phyloP scores from a whole-genome alignment of 2,329 filamentous ascomycete genomes.

The Pseudocercospora vitis region DNA sequence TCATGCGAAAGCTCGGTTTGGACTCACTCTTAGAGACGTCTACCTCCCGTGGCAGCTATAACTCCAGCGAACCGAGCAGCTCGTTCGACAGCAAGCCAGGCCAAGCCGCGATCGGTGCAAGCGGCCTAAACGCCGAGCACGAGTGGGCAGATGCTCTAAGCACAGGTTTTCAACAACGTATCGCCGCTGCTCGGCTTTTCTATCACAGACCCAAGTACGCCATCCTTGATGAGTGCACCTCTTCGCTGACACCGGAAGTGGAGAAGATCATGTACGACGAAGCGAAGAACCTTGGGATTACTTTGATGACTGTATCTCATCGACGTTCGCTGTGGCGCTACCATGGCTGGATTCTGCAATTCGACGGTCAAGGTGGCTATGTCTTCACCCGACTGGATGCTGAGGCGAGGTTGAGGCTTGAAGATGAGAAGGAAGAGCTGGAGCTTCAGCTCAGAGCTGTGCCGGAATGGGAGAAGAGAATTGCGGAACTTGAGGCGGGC shows the following conservation, averaged over 20 bases:
- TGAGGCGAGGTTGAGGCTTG: slow-evolving; percentile 76
- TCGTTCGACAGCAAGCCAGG: slow-evolving; percentile 18
- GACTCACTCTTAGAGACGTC: slow-evolving; percentile 78
- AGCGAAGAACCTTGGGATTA: slow-evolving; percentile 86
- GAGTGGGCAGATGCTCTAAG: slow-evolving; percentile 96
- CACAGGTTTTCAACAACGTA: slow-evolving; percentile 88
- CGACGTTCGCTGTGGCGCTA: slow-evolving; percentile 93
- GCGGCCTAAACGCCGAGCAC: slow-evolving; percentile 86
- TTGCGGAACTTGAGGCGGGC: slow-evolving; percentile 65
- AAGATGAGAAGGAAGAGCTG: slow-evolving; percentile 95
- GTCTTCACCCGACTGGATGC: slow-evolving; percentile 89
- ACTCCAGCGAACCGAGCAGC: slow-evolving; percentile 15
- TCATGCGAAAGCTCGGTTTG: slow-evolving; percentile 78
- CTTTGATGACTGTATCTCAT: slow-evolving; percentile 95
- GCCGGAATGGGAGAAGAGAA: slow-evolving; percentile 80
- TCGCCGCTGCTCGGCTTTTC: slow-evolving; percentile 93
- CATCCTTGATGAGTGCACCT: slow-evolving; percentile 96
- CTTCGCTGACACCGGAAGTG: slow-evolving; percentile 88
- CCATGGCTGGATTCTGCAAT: slow-evolving; percentile 90
- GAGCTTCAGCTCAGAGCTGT: slow-evolving; percentile 82
- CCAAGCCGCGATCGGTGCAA: slow-evolving; percentile 10
- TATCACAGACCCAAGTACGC: slow-evolving; percentile 92
- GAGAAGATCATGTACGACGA: slow-evolving; percentile 97
- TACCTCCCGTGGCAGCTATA: slow-evolving; percentile 39
- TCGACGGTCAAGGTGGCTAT: slow-evolving; percentile 89